These are phyloP conservation scores for Lepidium aucheri DNA, from an alignment of 345 rosid genomes.

Conservation along the genomic window DNA sequence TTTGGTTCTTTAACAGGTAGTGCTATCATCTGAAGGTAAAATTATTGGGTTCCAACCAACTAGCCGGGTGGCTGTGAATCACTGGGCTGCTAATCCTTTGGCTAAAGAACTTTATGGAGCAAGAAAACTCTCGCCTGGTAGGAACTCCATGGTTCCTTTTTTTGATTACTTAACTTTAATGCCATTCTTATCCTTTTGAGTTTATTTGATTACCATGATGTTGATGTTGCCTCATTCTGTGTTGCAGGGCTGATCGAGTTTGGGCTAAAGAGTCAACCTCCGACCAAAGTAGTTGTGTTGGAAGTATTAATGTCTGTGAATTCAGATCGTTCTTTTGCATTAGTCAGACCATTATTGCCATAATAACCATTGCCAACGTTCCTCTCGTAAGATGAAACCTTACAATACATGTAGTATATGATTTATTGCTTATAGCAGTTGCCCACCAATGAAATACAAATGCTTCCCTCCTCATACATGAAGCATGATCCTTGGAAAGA, in stretches of 20 bases:
- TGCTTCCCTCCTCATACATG: background rate
- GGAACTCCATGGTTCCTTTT: conserved; percentile 20
- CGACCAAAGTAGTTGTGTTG: conserved; percentile 42
- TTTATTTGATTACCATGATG: background rate
- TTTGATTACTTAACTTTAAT: background rate
- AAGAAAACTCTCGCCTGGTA: conserved; percentile 58
- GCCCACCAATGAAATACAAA: background rate
- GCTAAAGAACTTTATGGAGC: conserved; percentile 59
- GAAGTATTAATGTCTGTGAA: conserved; percentile 65
- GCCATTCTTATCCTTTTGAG: background rate
- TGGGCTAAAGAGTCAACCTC: conserved; percentile 39
- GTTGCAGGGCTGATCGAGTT: conserved; percentile 63
- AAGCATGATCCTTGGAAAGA: background rate
- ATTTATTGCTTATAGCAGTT: background rate
- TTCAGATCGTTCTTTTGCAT: conserved; percentile 44
- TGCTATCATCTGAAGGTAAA: conserved; percentile 55
- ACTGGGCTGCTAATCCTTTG: conserved; percentile 72
- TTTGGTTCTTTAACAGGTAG: conserved; percentile 34
- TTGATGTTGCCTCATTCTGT: background rate
- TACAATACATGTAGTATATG: conserved; percentile 3
- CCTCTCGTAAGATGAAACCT: background rate
- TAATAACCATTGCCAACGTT: background rate
- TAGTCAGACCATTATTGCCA: conserved; percentile 48
- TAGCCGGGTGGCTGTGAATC: conserved; percentile 59
- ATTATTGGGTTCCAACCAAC: conserved; percentile 78